Percentiles rank a stretch among this genome's conserved stretches.
These are phyloP conservation scores for Dactylellina sp. DNA, from an alignment of 2,329 filamentous ascomycete species.

Conservation along the genomic window DNA sequence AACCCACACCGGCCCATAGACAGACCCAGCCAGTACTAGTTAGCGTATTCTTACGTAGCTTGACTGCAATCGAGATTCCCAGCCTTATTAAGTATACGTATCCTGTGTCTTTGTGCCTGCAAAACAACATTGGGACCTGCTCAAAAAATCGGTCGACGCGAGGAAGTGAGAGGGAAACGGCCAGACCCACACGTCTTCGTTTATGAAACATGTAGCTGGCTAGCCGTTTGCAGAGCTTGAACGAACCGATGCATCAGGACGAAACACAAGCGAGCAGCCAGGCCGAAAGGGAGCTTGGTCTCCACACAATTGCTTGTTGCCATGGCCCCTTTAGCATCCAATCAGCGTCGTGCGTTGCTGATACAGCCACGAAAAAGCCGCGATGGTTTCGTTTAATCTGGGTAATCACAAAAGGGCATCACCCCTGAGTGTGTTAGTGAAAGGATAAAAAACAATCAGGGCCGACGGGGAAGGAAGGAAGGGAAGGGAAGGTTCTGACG, in stretches of 20 bases:
- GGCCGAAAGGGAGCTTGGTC: neutral
- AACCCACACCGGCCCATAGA: neutral
- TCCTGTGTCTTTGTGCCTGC: neutral
- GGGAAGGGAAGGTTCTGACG: slow-evolving; percentile 1
- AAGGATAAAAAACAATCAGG: neutral
- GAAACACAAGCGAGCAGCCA: slow-evolving; percentile 41
- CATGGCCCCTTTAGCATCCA: slow-evolving; percentile 5
- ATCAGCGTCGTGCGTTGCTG: neutral
- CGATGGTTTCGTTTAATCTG: slow-evolving; percentile 2
- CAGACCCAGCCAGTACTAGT: neutral
- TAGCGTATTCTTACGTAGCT: neutral
- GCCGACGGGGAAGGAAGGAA: no score
- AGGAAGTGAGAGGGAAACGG: neutral
- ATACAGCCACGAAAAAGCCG: neutral
- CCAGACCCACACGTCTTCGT: neutral
- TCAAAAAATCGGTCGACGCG: neutral
- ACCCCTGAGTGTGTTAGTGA: neutral
- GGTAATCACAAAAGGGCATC: slow-evolving; percentile 6
- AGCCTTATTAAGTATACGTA: neutral
- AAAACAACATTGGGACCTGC: neutral
- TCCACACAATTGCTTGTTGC: no score
- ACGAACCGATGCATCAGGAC: slow-evolving; percentile 18
- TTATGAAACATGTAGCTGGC: slow-evolving; percentile 24
- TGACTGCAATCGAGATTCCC: neutral
- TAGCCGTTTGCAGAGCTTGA: slow-evolving; percentile 22